Percentiles rank a stretch among this genome's conserved stretches.
Conservation (phyloP, 257 asterid species). For the Gardenia jasminoides region DNA sequence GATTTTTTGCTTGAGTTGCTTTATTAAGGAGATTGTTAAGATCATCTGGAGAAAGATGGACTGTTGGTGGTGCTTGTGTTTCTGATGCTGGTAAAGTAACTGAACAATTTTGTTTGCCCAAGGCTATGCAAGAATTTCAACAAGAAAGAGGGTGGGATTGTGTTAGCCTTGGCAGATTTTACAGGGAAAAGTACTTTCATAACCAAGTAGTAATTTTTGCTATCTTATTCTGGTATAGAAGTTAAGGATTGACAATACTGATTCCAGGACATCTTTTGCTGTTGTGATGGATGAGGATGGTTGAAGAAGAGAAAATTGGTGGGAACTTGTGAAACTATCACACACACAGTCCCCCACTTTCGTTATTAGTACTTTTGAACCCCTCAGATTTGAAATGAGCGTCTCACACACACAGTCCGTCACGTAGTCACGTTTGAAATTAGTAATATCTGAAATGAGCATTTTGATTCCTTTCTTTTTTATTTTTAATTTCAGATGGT, state of each 20-base stretch:
- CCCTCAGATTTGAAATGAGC: too few relatives aligned
- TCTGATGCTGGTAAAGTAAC: background rate
- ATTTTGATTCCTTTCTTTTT: too few relatives aligned
- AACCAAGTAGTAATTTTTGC: background rate
- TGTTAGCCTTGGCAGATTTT: background rate
- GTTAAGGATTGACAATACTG: background rate
- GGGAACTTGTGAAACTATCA: too few relatives aligned
- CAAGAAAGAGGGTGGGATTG: background rate
- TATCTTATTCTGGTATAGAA: background rate
- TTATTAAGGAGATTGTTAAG: conserved; percentile 33
- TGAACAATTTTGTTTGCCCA: background rate
- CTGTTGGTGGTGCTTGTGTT: background rate
- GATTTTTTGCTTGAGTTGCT: conserved; percentile 24
- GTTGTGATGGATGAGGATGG: too few relatives aligned
- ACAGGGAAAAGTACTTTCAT: conserved; percentile 26
- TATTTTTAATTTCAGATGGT: too few relatives aligned
- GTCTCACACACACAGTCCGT: too few relatives aligned
- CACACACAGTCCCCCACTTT: too few relatives aligned
- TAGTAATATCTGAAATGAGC: too few relatives aligned
- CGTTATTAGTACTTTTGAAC: too few relatives aligned
- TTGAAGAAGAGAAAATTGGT: too few relatives aligned
- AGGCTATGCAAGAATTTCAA: conserved; percentile 14
- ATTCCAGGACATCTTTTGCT: too few relatives aligned
- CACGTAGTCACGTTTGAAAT: too few relatives aligned
- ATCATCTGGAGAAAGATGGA: conserved; percentile 22